Conservation (phyloP, 495 filamentous ascomycete species). For the Astrothelium macrocarpum region DNA sequence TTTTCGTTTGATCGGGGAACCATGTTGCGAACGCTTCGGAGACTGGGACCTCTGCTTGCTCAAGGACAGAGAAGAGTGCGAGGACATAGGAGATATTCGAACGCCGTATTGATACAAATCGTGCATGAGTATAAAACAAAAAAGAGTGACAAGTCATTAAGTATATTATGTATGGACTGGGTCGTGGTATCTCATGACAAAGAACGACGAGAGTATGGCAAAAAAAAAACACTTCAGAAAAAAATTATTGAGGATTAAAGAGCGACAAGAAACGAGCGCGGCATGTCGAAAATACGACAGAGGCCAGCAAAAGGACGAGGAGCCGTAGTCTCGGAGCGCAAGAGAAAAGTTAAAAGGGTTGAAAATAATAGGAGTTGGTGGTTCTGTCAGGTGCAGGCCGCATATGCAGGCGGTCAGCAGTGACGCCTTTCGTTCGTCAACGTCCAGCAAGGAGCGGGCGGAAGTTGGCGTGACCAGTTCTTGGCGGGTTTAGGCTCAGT, state of each 20-base stretch:
- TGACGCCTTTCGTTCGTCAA: not conserved
- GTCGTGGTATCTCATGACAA: slow-evolving; percentile 2
- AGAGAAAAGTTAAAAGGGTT: not conserved
- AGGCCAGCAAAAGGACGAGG: not conserved
- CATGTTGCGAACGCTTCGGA: not conserved
- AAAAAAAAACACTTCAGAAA: not conserved
- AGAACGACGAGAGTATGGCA: slow-evolving; percentile 1
- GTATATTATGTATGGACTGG: not conserved
- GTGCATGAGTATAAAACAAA: not conserved
- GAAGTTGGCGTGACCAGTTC: not conserved
- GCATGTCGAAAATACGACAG: not conserved
- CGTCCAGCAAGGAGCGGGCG: not conserved
- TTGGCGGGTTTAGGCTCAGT: not conserved
- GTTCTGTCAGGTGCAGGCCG: not conserved
- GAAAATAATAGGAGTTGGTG: slow-evolving; percentile 4
- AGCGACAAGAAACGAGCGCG: slow-evolving; percentile 5
- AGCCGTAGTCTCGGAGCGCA: not conserved
- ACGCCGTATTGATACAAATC: slow-evolving; percentile 7
- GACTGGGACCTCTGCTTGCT: not conserved
- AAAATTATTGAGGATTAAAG: not conserved
- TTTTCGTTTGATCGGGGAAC: slow-evolving; percentile 18
- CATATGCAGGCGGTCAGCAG: not conserved
- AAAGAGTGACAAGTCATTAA: not conserved
- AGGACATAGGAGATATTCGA: slow-evolving; percentile 2
- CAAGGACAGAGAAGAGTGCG: not conserved